These are phyloP conservation scores for Ramaria rubella DNA, from an alignment of 768 basidiomycete genomes.

Conservation along the genomic window DNA sequence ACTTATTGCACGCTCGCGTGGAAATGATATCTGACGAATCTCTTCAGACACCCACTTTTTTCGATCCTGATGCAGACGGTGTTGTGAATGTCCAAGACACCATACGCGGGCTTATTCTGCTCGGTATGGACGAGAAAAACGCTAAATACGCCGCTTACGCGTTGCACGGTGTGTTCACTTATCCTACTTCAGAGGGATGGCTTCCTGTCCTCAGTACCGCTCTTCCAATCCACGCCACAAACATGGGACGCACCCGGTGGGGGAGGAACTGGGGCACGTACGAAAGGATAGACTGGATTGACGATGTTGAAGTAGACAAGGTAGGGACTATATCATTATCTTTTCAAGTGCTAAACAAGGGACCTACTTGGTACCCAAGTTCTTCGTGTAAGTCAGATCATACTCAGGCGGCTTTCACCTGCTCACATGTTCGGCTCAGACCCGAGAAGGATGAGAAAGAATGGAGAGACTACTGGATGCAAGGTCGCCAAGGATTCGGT, in stretches of 20 bases:
- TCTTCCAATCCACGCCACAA: conserved; percentile 18
- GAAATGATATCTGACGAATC: not conserved
- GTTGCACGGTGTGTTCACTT: conserved; percentile 19
- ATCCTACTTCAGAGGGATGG: conserved; percentile 20
- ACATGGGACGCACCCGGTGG: conserved; percentile 19
- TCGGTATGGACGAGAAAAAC: conserved; percentile 18
- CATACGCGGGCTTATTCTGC: conserved; percentile 18
- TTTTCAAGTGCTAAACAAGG: no score
- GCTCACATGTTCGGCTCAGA: no score
- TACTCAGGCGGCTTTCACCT: no score
- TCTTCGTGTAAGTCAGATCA: no score
- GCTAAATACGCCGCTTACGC: conserved; percentile 20
- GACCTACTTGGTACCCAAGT: no score
- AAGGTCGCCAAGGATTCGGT: conserved; percentile 21
- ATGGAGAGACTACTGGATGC: no score
- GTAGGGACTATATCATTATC: no score
- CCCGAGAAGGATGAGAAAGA: no score
- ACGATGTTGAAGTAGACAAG: conserved; percentile 7
- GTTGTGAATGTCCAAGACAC: conserved; percentile 19
- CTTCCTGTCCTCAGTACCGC: conserved; percentile 16
- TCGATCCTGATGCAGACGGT: conserved; percentile 23
- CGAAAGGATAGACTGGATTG: conserved; percentile 20
- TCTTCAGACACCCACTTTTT: conserved; percentile 21
- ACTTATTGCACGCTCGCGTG: not conserved
- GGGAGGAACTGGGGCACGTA: conserved; percentile 23